A percentile compares a stretch with the other conserved stretches of the same genome.
Conservation (phyloP, 2,329 filamentous ascomycete genomes). For the Simplicillium sp. region DNA sequence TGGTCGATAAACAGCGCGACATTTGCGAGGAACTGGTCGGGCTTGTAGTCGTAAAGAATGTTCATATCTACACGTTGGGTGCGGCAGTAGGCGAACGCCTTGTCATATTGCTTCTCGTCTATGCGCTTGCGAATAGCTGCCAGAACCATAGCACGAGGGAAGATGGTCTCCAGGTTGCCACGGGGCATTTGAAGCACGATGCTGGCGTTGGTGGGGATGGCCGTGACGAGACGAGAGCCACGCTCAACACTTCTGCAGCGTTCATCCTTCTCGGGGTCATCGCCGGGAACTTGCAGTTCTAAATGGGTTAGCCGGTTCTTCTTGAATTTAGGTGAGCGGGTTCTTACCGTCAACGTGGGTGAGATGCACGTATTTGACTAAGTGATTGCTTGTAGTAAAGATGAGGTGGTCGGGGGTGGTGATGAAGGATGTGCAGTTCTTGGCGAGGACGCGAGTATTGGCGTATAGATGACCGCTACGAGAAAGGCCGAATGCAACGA, state of each 20-base stretch:
- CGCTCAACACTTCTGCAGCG: conserved; percentile 86
- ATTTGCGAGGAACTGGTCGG: conserved; percentile 71
- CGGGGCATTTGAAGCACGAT: conserved; percentile 90
- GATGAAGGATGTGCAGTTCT: conserved; percentile 87
- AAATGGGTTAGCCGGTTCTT: neutral
- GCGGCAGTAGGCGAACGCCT: conserved; percentile 79
- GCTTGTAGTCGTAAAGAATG: conserved; percentile 88
- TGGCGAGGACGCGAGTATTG: conserved; percentile 62
- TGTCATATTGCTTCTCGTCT: conserved; percentile 68
- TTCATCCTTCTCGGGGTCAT: conserved; percentile 88
- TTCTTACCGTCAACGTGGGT: conserved; percentile 48
- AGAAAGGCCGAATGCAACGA: conserved; percentile 55
- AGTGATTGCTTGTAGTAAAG: conserved; percentile 84
- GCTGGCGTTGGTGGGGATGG: conserved; percentile 79
- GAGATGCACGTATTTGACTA: conserved; percentile 90
- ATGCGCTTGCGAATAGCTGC: conserved; percentile 80
- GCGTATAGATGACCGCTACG: conserved; percentile 70
- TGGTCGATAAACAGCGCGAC: conserved; percentile 75
- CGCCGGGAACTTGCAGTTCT: conserved; percentile 75
- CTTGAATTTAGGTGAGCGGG: conserved; percentile 11
- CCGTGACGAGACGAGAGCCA: conserved; percentile 76
- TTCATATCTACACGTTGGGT: conserved; percentile 97
- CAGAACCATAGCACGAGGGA: conserved; percentile 82
- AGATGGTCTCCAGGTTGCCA: conserved; percentile 93
- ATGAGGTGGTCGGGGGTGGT: conserved; percentile 75